phyloP scores from a whole-genome alignment of 2,329 filamentous ascomycete genomes.

The Fusarium stilboides region DNA sequence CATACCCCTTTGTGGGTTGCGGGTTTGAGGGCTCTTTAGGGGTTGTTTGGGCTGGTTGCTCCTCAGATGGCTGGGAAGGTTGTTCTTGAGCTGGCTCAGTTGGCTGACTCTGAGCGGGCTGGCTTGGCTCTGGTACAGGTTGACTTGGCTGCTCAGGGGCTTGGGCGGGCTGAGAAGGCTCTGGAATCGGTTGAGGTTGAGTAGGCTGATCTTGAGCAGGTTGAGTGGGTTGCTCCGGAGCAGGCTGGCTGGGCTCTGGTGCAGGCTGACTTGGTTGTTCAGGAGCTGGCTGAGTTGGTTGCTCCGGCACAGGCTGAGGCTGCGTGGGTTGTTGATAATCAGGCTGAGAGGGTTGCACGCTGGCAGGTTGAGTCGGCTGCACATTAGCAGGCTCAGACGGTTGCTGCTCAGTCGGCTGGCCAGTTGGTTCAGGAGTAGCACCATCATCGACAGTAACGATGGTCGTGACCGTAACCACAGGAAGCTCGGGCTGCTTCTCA shows the following conservation, averaged over 20 bases:
- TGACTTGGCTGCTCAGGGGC: slow-evolving; percentile 4
- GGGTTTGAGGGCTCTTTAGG: slow-evolving; percentile 20
- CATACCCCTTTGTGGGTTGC: slow-evolving; percentile 33
- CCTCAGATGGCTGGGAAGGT: slow-evolving; percentile 20
- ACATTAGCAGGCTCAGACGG: slow-evolving; percentile 18
- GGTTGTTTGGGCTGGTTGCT: slow-evolving; percentile 25
- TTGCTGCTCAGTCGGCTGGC: slow-evolving; percentile 20
- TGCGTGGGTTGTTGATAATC: slow-evolving; percentile 23
- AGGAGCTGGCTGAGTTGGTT: slow-evolving; percentile 13
- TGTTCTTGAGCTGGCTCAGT: slow-evolving; percentile 1
- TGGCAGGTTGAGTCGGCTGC: slow-evolving; percentile 20
- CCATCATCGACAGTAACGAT: slow-evolving; percentile 52
- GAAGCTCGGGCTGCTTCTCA: slow-evolving; percentile 32
- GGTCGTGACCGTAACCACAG: slow-evolving; percentile 52
- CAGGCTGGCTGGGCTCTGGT: slow-evolving; percentile 2
- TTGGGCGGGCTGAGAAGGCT: too few species aligned
- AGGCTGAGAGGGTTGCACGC: slow-evolving; percentile 22
- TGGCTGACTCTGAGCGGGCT: slow-evolving; percentile 23
- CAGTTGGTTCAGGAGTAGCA: slow-evolving; percentile 24
- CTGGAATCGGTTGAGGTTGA: slow-evolving; percentile 9
- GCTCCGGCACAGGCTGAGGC: slow-evolving; percentile 15
- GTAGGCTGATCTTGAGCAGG: slow-evolving; percentile 16
- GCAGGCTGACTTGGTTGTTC: slow-evolving; percentile 18
- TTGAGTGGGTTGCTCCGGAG: not conserved
- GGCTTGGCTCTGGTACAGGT: slow-evolving; percentile 6